These are phyloP conservation scores for Anthracocystis setariae DNA, from an alignment of 1,284 basidiomycete species.

Conservation along the genomic window DNA sequence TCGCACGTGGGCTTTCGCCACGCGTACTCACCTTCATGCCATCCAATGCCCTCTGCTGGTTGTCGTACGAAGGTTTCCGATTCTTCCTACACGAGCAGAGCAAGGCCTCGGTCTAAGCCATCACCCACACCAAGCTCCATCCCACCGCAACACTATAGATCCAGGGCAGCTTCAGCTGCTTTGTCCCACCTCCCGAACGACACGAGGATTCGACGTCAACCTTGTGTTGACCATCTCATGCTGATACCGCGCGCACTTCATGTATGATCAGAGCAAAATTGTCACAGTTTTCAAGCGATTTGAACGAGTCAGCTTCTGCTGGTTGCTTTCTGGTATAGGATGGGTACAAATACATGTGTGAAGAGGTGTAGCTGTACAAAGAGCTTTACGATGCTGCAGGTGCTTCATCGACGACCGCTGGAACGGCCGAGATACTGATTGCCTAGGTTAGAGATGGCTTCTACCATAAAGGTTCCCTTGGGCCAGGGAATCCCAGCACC, in stretches of 20 bases:
- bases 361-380: too few species aligned
- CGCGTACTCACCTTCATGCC: slow-evolving; percentile 95
- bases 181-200: background rate
- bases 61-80: slow-evolving; percentile 70
- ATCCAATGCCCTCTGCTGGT: slow-evolving; percentile 96
- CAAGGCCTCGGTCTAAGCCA: slow-evolving; percentile 34
- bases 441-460: slow-evolving; percentile 41
- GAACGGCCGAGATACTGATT: slow-evolving; percentile 46
- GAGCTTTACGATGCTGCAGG: too few species aligned
- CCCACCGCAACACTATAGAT: slow-evolving; percentile 13
- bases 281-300: background rate
- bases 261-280: slow-evolving; percentile 16
- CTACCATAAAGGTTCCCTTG: slow-evolving; percentile 45
- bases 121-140: background rate
- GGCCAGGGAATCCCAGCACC: slow-evolving; percentile 36
- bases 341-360: slow-evolving; percentile 22
- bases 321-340: background rate
- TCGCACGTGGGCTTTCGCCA: slow-evolving; percentile 86
- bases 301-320: background rate
- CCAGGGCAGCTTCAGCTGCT: background rate
- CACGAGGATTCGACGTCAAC: background rate
- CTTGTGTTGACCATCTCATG: slow-evolving; percentile 7
- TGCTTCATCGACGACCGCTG: slow-evolving; percentile 22
- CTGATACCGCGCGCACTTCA: slow-evolving; percentile 29
- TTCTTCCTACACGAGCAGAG: slow-evolving; percentile 61